Evolutionary conservation across 2,329 filamentous ascomycete species (phyloP).

Genomic region (Periconia digitata): DNA sequence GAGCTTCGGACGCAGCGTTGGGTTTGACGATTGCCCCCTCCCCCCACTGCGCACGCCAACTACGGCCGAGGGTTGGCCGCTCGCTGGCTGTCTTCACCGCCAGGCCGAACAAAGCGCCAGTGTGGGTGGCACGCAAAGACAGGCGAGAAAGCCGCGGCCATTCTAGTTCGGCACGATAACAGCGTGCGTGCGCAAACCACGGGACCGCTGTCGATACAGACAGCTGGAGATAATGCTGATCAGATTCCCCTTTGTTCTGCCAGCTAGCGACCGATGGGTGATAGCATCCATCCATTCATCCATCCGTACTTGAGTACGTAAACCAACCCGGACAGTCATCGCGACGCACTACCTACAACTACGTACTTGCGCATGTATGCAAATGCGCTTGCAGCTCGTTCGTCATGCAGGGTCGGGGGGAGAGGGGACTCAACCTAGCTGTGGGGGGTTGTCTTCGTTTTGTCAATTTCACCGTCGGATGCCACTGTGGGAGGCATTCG

Average conservation of each 20-base stretch:
- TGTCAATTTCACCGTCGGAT: background rate
- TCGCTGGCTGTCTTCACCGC: slow-evolving; percentile 41
- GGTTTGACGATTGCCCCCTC: slow-evolving; percentile 4
- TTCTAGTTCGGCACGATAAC: slow-evolving; percentile 15
- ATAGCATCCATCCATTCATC: too few species aligned
- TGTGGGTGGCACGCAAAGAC: slow-evolving; percentile 12
- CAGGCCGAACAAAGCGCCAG: slow-evolving; percentile 28
- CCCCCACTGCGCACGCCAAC: slow-evolving; percentile 15
- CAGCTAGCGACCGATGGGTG: too few species aligned
- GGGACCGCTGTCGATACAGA: slow-evolving; percentile 23
- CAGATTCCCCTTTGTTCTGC: slow-evolving; percentile 23
- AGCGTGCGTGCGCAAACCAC: slow-evolving; percentile 29
- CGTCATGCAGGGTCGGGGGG: slow-evolving; percentile 29
- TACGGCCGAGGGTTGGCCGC: slow-evolving; percentile 9
- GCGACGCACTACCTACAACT: slow-evolving; percentile 26
- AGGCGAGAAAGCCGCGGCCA: slow-evolving; percentile 7
- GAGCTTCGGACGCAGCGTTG: background rate
- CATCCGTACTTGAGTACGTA: too few species aligned
- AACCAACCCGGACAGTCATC: slow-evolving; percentile 27
- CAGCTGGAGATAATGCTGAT: too few species aligned
- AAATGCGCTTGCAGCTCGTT: slow-evolving; percentile 26
- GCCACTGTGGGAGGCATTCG: slow-evolving; percentile 1
- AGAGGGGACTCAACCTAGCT: background rate
- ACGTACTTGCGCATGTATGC: too few species aligned
- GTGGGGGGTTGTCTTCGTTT: too few species aligned